Evolutionary conservation across 352 stramenopile genomes (phyloP), one percentile per base, ranked within the genome.

Genomic region (Pythium rishiriense): DNA sequence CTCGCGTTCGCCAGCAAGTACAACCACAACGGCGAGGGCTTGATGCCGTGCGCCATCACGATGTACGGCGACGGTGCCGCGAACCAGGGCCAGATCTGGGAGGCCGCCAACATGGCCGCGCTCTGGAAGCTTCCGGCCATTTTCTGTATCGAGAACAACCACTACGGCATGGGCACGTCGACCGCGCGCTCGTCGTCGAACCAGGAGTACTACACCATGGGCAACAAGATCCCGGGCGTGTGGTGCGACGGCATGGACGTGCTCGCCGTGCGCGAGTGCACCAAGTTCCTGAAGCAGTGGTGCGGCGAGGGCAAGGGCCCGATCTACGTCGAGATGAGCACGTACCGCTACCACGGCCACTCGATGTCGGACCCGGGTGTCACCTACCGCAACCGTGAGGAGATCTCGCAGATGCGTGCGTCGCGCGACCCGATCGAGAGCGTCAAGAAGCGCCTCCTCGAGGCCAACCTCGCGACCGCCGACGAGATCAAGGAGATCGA

Each of bases 141-240:
- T 72, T 99, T 99, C 75, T 99, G 97, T 74, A 99, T 99, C 79
- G 98, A 99, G 80, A 99, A 99, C 90, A 99, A 99, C 88, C 96
- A 99, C 70, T 99, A 99, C 81, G 98, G 97, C 69, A 99, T 99
- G 98, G 98, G 98, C 67, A 99, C 98, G 31, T 99, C 93, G 54
- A 96, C 96, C 51, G 88, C 99, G 71, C 92, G 98, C 64, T 98
- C 97, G 67, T 98, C 94, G 45, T 95, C 79, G 59, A 99, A 99
- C 82, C 91, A 83, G 45, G 95, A 99, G 57, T 99, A 99, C 89
- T 99, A 99, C 90, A 99, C 98, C 66, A 99, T 99, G 97, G 98
- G 98, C 63, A 99, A 99, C 87, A 94, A 98, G 77, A 99, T 99
- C 81, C 98, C 98, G n/a, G 98, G 98, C 62, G 86, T 99, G 57